These are phyloP conservation scores for Diaporthe longicolla DNA, from an alignment of 2,329 filamentous ascomycete species.

Conservation along the genomic window DNA sequence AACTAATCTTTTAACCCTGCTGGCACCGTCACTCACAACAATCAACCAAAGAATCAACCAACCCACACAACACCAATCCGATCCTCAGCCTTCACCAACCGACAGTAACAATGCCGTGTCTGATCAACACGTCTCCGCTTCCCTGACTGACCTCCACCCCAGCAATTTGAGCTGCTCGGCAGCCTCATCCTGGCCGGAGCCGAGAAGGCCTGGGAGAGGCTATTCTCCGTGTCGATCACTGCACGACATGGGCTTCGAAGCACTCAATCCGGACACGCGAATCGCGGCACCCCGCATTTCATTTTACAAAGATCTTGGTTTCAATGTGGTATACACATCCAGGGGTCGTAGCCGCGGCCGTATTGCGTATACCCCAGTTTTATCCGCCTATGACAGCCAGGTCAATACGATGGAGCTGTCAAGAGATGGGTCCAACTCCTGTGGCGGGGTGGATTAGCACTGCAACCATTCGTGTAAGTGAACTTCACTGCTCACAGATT, in stretches of 20 bases:
- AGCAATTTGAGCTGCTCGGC: not conserved
- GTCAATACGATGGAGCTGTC: not conserved
- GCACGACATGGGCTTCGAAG: not conserved
- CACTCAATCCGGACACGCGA: slow-evolving; percentile 1
- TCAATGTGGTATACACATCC: no score
- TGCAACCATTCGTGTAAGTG: slow-evolving; percentile 2
- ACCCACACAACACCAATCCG: no score
- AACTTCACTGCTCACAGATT: not conserved
- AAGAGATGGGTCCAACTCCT: not conserved
- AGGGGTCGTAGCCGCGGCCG: not conserved
- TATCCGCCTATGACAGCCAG: not conserved
- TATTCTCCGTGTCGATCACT: not conserved
- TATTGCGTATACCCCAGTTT: slow-evolving; percentile 20
- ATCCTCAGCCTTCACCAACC: no score
- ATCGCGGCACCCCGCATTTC: slow-evolving; percentile 21
- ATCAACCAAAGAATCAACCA: no score
- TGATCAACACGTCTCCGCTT: no score
- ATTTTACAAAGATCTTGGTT: slow-evolving; percentile 10
- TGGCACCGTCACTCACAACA: no score
- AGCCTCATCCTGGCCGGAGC: not conserved
- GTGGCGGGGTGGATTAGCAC: not conserved
- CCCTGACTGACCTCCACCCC: not conserved
- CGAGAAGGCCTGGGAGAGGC: not conserved
- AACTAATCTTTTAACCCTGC: no score
- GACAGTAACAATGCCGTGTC: no score